Base-by-base conservation (phyloP, 164 flowering plant genomes). In the Aristolochia contorta region DNA sequence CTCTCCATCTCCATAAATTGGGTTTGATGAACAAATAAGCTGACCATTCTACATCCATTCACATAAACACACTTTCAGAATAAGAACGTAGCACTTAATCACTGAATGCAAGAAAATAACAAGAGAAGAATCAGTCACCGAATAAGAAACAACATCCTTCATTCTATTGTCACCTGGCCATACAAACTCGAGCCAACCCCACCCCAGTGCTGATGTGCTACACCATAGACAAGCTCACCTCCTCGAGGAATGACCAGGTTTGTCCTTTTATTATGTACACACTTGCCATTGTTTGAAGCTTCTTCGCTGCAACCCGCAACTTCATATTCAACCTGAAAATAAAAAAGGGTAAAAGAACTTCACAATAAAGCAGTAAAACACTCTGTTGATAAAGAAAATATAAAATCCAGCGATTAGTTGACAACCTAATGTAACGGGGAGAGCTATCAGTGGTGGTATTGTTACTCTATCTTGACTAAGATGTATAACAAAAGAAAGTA, bases 201-300 rank as follows among this genome's bases (percentile, higher is more conserved):
- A 12, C 92, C 97, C 3, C 80, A 47, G 72, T 89, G 95, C 71
- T 84, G 95, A 71, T 89, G 94, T 16, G 85, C 86, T 61, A 79
- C 92, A 56, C 82, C 95, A 69, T 89, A 89, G 50, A 89, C 57
- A 33, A 89, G 75, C 73, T 81, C 68, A 20, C 97, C 97, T 56
- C 83, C 83, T 22, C 61, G 59, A 23, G 84, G 87, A 67, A 86
- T 55, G 56, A 58, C 63, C 6, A 81, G 32, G 32, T 72, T 84
- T 55, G 74, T 67, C 54, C 72, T 81, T 66, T 77, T 79, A 50
- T 49, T 55, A 63, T 80, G 74, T 37, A 71, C 58, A 72, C 87
- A 86, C 6, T 13, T 33, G 33, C 56, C 75, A 62, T 68, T 54
- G 47, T 63, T 63, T 61, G 51, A 47, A 30, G 49, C 76, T 60